phyloP scores from a whole-genome alignment of 1,284 basidiomycete genomes.

The Fomes fomentarius region DNA sequence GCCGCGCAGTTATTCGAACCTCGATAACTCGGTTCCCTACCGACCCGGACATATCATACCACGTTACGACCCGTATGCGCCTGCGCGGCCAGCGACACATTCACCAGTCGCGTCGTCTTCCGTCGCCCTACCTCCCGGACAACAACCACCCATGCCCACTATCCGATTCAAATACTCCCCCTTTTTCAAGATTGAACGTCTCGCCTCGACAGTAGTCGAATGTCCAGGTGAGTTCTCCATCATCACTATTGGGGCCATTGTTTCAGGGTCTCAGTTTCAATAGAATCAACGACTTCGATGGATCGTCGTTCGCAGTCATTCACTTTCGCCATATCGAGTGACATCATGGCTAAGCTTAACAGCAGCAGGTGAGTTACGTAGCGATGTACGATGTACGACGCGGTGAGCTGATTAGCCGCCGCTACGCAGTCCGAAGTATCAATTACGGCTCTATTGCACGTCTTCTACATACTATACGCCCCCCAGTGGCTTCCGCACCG shows the following conservation, averaged over 20 bases:
- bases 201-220: constrained; percentile 64
- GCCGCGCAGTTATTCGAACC: constrained; percentile 17
- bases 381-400: neutral
- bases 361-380: constrained; percentile 47
- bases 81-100: constrained; percentile 51
- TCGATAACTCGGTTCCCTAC: constrained; percentile 19
- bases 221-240: constrained; percentile 70
- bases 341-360: constrained; percentile 66
- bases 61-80: constrained; percentile 68
- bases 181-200: constrained; percentile 72
- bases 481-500: constrained; percentile 51
- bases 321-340: constrained; percentile 62
- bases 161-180: constrained; percentile 82
- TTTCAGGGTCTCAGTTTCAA: constrained; percentile 15
- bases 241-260: neutral
- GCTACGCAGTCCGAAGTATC: constrained; percentile 62
- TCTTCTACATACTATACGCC: constrained; percentile 81
- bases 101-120: constrained; percentile 30
- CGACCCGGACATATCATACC: constrained; percentile 25
- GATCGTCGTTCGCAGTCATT: constrained; percentile 72
- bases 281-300: constrained; percentile 75
- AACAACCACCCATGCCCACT: constrained; percentile 14
- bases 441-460: constrained; percentile 91
- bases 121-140: constrained; percentile 35
- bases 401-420: constrained; percentile 41